Evolutionary conservation across 1,284 basidiomycete species (phyloP).

Genomic region (Microbotryum scabiosae): DNA sequence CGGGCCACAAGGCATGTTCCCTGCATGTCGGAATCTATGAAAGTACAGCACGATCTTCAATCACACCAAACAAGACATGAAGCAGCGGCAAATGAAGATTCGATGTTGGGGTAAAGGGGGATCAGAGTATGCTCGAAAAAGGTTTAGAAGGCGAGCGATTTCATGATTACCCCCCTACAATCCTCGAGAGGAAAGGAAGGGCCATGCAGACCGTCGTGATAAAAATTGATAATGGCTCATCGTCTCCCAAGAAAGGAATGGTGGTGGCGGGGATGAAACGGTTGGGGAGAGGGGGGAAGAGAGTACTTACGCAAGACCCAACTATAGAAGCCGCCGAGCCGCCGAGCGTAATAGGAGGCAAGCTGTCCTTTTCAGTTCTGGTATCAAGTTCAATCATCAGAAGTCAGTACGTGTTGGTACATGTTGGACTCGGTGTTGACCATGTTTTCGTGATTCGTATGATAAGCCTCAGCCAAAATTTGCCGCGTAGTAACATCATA

Average conservation of each 20-base stretch:
- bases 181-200: background rate
- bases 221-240: conserved; percentile 25
- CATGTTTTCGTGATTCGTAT: too few relatives aligned
- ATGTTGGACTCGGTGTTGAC: too few relatives aligned
- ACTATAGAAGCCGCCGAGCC: too few relatives aligned
- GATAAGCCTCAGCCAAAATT: too few relatives aligned
- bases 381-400: background rate
- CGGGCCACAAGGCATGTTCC: too few relatives aligned
- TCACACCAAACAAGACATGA: background rate
- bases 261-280: background rate
- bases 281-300: background rate
- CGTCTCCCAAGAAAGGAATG: conserved; percentile 18
- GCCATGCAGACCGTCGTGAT: conserved; percentile 31
- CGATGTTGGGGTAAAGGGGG: conserved; percentile 4
- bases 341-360: background rate
- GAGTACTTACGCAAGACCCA: background rate
- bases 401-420: background rate
- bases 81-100: background rate
- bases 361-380: background rate
- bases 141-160: conserved; percentile 29
- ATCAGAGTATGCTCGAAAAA: conserved; percentile 28
- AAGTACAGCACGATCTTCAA: too few relatives aligned
- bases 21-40: too few relatives aligned
- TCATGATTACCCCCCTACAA: conserved; percentile 13
- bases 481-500: too few relatives aligned